Base-by-base conservation (phyloP, 805 yeast species). In the Ogataea naganishii region DNA sequence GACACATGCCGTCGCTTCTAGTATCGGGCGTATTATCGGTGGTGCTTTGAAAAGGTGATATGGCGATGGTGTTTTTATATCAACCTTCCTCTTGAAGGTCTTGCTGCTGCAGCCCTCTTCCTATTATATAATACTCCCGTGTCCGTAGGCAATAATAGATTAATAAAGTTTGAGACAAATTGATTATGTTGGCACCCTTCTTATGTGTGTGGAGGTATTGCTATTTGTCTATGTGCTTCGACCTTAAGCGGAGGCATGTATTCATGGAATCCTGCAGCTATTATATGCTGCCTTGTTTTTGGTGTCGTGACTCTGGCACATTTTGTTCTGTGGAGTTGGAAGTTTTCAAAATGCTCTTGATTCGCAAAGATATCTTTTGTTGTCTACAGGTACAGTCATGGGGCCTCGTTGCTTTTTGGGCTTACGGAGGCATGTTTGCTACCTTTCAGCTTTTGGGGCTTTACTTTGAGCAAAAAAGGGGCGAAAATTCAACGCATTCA, bases 21-120 rank as follows among this genome's bases (percentile, higher is more conserved):
- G 71, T 7, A 38, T 63, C 14, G 85, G 85, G 1, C 85, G 85
- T 0, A 55, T 75, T 23, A 46, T 78, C 14, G 85, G 84, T 10
- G 85, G 85, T 18, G 76, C 74, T 0, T 68, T 80, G 34, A 64
- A 2, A 53, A 66, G 30, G 72, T 64, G 4, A 55, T 71, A n/a
- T 79, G 86, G 86, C 60, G 86, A 41, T 77, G 85, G 83, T 72
- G 81, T 42, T 80, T 78, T 45, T 80, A 72, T 49, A 60, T 80
- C 39, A 79, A 78, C 49, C 49, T 80, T 23, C 82, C 84, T 6
- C 49, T 75, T 19, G 80, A 81, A 15, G 83, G 76, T 1, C 31
- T 60, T 1, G 67, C 73, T 1, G 44, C 62, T 13, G 44, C 47
- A 0, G 38, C 62, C 6, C 46, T 72, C 12, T 27, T 61, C 4